Evolutionary conservation across 2,329 filamentous ascomycete species (phyloP).

Genomic region (Aspergillus quadricinctus): DNA sequence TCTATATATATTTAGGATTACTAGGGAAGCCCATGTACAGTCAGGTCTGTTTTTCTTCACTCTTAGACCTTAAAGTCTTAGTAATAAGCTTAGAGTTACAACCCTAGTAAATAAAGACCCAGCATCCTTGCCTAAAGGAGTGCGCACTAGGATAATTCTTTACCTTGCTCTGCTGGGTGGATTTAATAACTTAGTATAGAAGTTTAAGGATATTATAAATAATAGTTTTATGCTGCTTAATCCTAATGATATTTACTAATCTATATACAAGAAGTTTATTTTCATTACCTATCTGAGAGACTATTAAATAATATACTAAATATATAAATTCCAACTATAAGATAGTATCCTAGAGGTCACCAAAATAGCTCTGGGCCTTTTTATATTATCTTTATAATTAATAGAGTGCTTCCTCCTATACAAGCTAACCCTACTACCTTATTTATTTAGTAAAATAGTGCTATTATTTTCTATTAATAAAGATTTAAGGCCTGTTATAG

Average conservation of each 20-base stretch:
- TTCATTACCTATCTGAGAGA: too few relatives aligned
- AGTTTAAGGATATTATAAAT: neutral
- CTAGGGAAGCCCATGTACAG: constrained; percentile 1
- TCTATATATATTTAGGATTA: neutral
- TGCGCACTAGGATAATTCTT: constrained; percentile 3
- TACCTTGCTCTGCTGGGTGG: neutral
- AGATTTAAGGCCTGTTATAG: too few relatives aligned
- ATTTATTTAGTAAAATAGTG: too few relatives aligned
- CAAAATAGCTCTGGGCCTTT: neutral
- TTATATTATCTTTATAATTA: too few relatives aligned
- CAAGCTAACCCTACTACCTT: too few relatives aligned
- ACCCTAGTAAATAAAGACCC: neutral
- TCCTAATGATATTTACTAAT: neutral
- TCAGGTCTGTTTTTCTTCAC: constrained; percentile 7
- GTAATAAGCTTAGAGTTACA: neutral
- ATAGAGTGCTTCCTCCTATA: too few relatives aligned
- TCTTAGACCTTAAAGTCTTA: neutral
- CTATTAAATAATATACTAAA: too few relatives aligned
- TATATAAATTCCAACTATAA: too few relatives aligned
- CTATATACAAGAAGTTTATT: neutral
- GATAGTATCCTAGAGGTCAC: neutral
- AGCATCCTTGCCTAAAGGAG: neutral
- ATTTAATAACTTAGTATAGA: neutral
- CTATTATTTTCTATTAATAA: too few relatives aligned
- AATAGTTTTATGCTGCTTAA: neutral